A percentile compares a stretch with the other conserved stretches of the same genome.
Conservation (phyloP, 306 rosid species). For the Lathyrus tuberosus region DNA sequence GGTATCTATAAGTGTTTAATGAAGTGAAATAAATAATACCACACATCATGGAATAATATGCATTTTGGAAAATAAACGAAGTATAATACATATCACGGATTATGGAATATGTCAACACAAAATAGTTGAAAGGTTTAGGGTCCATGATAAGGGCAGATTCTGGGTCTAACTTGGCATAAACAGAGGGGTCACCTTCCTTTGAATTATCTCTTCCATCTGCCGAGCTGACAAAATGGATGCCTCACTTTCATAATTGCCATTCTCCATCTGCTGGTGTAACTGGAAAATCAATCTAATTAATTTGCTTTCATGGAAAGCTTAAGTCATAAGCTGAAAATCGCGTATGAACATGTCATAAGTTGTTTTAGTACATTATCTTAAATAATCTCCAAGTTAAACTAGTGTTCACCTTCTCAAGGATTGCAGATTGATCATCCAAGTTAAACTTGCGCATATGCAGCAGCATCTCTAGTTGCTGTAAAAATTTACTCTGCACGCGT, state of each 20-base stretch:
- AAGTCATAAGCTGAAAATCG: background rate
- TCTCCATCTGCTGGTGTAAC: slow-evolving; percentile 72
- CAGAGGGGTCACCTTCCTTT: slow-evolving; percentile 59
- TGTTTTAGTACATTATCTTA: background rate
- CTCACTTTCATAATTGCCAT: slow-evolving; percentile 55
- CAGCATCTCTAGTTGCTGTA: slow-evolving; percentile 90
- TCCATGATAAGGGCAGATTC: background rate
- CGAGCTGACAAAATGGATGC: slow-evolving; percentile 60
- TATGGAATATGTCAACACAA: background rate
- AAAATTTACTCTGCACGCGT: slow-evolving; percentile 17
- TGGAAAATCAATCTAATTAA: slow-evolving; percentile 31
- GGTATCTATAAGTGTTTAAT: background rate
- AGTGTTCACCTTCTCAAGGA: slow-evolving; percentile 71
- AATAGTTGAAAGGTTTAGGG: background rate
- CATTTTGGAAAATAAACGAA: background rate
- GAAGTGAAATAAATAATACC: too few relatives aligned
- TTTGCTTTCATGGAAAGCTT: slow-evolving; percentile 1
- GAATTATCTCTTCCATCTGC: slow-evolving; percentile 68
- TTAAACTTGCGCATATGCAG: slow-evolving; percentile 70
- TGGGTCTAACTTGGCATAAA: slow-evolving; percentile 52
- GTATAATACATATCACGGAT: slow-evolving; percentile 4
- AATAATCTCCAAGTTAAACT: background rate
- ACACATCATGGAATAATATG: background rate
- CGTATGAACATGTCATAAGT: background rate
- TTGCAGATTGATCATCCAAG: slow-evolving; percentile 76